Base-by-base conservation (phyloP, 768 basidiomycete genomes). In the Tulasnella sp. region DNA sequence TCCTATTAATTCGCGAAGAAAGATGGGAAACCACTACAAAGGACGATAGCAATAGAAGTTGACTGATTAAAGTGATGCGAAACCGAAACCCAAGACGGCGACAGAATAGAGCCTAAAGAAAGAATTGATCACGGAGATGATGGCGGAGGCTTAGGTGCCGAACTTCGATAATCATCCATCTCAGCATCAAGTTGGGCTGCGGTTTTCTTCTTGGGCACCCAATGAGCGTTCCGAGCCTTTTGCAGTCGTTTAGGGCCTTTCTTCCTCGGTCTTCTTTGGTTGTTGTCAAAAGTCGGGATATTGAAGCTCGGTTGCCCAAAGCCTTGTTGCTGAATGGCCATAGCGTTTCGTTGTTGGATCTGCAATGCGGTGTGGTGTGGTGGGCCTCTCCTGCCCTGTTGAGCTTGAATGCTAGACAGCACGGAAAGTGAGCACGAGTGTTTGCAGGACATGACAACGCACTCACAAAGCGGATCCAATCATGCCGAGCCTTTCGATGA, bases 211-310 rank as follows among this genome's bases (percentile, higher is more conserved):
- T 62, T 22, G 5, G 6, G 63, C 36, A 35, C 44, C 19, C 35
- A 32, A n/a, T 29, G n/a, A 11, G n/a, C n/a, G 11, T 17, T 35
- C 14, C 62, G 32, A 32, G 47, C 37, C 62, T 72, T 72, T 35
- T 63, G 70, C 32, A 72, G 16, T 4, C 70, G 52, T 62, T 44
- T 72, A 29, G 70, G 70, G 16, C 70, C 70, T 37, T 72, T 72
- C 59, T 72, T 72, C 14, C 52, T 35, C 62, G 34, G 67, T 26
- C 36, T 32, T 47, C 40, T 32, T 42, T 39, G 19, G 62, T 17
- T 19, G 62, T 17, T 19, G 37, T 52, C 70, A 36, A 36, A 59
- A 64, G 29, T 9, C 3, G 42, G 16, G 17, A 26, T 22, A 26
- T 19, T 3, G 52, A 19, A 6, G 8, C 35, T 37, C 7, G 70